A percentile compares a stretch with the other conserved stretches of the same genome.
Evolutionary conservation across 1,284 basidiomycete species (phyloP).

Genomic region (Sutorius eximius): DNA sequence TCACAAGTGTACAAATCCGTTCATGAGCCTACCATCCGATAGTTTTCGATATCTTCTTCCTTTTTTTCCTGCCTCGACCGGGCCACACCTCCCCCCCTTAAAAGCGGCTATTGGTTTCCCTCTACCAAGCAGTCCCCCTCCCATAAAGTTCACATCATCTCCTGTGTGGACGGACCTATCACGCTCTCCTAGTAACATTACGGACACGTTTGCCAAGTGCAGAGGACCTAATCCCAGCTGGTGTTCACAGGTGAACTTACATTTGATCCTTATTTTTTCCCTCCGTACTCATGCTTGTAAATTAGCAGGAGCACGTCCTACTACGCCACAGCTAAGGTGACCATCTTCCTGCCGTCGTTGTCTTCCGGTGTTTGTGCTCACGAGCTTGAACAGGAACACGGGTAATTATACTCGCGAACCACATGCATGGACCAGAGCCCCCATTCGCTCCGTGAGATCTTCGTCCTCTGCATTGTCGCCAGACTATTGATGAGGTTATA

Average conservation of each 20-base stretch:
- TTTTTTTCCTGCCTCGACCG: neutral
- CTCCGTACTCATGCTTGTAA: neutral
- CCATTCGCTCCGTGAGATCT: neutral
- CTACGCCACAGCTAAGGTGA: neutral
- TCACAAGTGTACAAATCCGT: neutral
- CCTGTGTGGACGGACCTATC: neutral
- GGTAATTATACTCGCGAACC: neutral
- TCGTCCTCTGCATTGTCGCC: neutral
- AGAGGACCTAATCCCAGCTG: neutral
- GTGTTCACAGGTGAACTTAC: neutral
- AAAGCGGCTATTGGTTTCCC: neutral
- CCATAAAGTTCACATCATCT: neutral
- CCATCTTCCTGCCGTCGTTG: neutral
- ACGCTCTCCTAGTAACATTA: neutral
- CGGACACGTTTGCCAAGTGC: neutral
- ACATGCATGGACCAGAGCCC: neutral
- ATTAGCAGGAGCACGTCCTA: neutral
- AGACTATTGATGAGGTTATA: neutral
- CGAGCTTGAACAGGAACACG: slow-evolving; percentile 1
- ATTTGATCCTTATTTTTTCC: neutral
- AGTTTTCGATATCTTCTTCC: neutral
- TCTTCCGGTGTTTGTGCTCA: neutral
- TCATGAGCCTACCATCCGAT: neutral
- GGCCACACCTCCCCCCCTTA: neutral
- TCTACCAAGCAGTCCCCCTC: neutral